Evolutionary conservation across 179 eudicot species (phyloP), one percentile per base, ranked within the genome.

Genomic region (Amaranthus tricolor): DNA sequence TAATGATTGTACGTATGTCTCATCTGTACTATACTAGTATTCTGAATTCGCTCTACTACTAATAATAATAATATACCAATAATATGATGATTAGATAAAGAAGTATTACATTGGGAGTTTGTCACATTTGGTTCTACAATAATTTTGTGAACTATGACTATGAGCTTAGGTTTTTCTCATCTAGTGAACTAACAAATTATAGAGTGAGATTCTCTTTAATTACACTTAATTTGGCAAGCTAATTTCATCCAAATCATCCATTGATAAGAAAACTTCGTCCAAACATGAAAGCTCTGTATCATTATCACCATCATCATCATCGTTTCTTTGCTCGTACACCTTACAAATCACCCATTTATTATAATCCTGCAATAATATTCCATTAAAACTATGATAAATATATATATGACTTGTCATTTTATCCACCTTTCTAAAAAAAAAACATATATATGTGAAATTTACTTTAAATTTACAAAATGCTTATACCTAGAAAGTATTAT

Each of bases 241-340:
- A 74, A 88, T 89, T 76, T 94, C 98, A 31, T 94, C 98, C 47
- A 81, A 79, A 79, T 94, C 98, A 45, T 94, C 97, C 81, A 92
- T 70, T 0, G 98, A 94, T 80, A 94, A 71, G 86, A 89, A 94
- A 65, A 92, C 97, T 85, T 94, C 97, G 72, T 94, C 98, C 80
- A 94, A 76, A 69, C 95, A 90, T 1, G 98, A 94, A 70, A 94
- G 93, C 81, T 88, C 94, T 5, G 83, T 77, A 2, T 88, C 86
- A 60, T 88, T 82, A 13, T 82, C 86, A 24, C 82, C 89, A 58
- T 82, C 89, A 65, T 78, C 83, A 17, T 85, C 90, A 77, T 57
- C 62, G 80, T 88, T 87, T 81, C 88, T 82, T 82, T 81, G 70
- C 83, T 86, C 82, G 19, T 47, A 82, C 51, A 85, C 88, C 80